These are phyloP conservation scores for Podospora appendiculata DNA, from an alignment of 495 filamentous ascomycete species.

Conservation along the genomic window DNA sequence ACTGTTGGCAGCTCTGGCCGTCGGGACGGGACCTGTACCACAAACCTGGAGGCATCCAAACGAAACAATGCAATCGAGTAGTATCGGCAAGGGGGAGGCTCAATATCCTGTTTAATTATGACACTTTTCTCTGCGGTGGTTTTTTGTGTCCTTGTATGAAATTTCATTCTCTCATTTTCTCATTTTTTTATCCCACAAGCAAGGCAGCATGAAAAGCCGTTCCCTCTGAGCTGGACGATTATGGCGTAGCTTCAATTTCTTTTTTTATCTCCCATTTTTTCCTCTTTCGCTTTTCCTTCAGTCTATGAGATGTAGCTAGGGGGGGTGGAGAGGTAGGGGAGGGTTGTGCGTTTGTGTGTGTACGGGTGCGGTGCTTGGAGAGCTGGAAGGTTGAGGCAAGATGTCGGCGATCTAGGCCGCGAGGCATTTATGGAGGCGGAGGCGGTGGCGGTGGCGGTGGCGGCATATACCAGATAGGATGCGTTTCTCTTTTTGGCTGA, in stretches of 20 bases:
- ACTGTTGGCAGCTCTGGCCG: not conserved
- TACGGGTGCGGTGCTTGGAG: not conserved
- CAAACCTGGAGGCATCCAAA: conserved; percentile 6
- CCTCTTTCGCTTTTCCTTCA: not conserved
- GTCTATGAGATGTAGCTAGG: not conserved
- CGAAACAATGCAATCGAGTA: conserved; percentile 13
- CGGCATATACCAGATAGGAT: conserved; percentile 1
- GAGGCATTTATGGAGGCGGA: not conserved
- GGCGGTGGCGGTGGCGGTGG: not conserved
- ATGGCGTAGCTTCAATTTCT: not conserved
- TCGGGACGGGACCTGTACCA: not conserved
- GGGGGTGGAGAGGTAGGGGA: not conserved
- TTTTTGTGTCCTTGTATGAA: conserved; percentile 23
- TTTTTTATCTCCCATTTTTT: not conserved
- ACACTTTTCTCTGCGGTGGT: conserved; percentile 10
- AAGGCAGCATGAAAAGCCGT: conserved; percentile 1
- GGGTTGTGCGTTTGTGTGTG: too few species aligned
- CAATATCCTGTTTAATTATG: conserved; percentile 37
- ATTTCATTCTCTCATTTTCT: conserved; percentile 8
- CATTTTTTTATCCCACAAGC: conserved; percentile 1
- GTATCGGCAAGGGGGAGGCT: conserved; percentile 13
- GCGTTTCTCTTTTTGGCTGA: not conserved
- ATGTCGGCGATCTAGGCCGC: not conserved
- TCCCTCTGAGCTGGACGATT: conserved; percentile 3
- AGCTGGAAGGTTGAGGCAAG: not conserved